These are phyloP conservation scores for Ilex paraguariensis DNA, from an alignment of 305 asterid genomes.

Conservation along the genomic window DNA sequence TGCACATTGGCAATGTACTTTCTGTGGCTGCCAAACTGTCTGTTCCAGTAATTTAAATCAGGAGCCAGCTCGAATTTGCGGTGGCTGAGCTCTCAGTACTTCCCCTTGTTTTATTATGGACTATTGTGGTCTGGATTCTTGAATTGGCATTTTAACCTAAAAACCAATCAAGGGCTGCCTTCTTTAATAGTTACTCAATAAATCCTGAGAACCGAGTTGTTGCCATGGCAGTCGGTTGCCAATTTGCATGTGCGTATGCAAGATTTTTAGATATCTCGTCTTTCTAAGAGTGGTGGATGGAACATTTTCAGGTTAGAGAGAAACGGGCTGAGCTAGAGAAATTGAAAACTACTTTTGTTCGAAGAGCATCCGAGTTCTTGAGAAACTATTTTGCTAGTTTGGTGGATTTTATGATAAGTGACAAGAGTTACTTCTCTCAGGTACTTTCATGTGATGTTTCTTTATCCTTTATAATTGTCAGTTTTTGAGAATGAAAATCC, in stretches of 20 bases:
- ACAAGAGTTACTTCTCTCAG: slow-evolving; percentile 97
- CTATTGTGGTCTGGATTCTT: too few relatives aligned
- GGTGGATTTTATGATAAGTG: slow-evolving; percentile 99
- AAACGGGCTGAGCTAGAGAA: slow-evolving; percentile 93
- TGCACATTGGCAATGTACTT: too few relatives aligned
- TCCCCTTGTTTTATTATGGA: too few relatives aligned
- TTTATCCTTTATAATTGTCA: slow-evolving; percentile 14
- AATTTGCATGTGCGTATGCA: not conserved
- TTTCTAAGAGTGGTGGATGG: slow-evolving; percentile 13
- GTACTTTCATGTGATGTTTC: slow-evolving; percentile 31
- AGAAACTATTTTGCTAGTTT: slow-evolving; percentile 86
- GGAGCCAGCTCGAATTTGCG: too few relatives aligned
- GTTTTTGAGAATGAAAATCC: slow-evolving; percentile 9
- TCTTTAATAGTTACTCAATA: too few relatives aligned
- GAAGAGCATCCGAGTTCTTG: slow-evolving; percentile 93
- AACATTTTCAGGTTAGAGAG: slow-evolving; percentile 73
- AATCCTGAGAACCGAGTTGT: not conserved
- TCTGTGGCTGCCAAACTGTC: too few relatives aligned
- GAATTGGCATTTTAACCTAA: too few relatives aligned
- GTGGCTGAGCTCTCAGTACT: too few relatives aligned
- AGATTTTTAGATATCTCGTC: not conserved
- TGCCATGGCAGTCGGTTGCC: not conserved
- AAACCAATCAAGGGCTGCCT: too few relatives aligned
- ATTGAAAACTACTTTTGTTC: slow-evolving; percentile 77
- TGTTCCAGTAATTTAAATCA: too few relatives aligned